These are phyloP conservation scores for Furcasterigmium sp. DNA, from an alignment of 2,329 filamentous ascomycete species.

Conservation along the genomic window DNA sequence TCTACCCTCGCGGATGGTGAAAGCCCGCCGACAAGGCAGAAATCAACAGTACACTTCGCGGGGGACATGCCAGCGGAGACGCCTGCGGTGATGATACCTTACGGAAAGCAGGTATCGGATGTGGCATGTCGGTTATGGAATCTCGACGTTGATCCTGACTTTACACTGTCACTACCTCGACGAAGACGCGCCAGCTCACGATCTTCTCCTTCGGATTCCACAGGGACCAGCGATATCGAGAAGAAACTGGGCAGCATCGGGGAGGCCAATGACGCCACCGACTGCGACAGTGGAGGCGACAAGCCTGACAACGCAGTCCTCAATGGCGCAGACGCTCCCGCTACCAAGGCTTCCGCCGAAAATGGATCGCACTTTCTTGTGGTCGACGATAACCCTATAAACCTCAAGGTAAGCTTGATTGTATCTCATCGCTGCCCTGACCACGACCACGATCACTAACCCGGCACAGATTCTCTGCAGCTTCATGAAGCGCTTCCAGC, in stretches of 20 bases:
- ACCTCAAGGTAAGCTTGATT: constrained; percentile 16
- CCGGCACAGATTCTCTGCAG: constrained; percentile 22
- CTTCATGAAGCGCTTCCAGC: constrained; percentile 28
- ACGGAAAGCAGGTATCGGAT: background rate
- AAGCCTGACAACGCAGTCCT: background rate
- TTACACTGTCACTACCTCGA: background rate
- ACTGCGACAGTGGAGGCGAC: background rate
- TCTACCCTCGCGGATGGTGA: background rate
- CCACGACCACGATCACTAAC: background rate
- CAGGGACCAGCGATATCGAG: background rate
- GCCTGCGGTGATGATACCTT: background rate
- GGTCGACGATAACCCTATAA: constrained; percentile 30
- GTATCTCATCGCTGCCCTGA: background rate
- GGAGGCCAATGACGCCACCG: background rate
- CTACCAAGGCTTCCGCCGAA: background rate
- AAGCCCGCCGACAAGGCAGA: constrained; percentile 5
- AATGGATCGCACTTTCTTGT: constrained; percentile 18
- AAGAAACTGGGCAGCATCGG: constrained; percentile 1
- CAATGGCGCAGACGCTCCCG: background rate
- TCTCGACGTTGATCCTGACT: background rate
- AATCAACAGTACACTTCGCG: background rate
- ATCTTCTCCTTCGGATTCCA: background rate
- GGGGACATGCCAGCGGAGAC: background rate
- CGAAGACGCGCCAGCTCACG: background rate
- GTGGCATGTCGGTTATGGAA: background rate